Conservation (phyloP, 108 stramenopile genomes). For the Cyclotella sp. region DNA sequence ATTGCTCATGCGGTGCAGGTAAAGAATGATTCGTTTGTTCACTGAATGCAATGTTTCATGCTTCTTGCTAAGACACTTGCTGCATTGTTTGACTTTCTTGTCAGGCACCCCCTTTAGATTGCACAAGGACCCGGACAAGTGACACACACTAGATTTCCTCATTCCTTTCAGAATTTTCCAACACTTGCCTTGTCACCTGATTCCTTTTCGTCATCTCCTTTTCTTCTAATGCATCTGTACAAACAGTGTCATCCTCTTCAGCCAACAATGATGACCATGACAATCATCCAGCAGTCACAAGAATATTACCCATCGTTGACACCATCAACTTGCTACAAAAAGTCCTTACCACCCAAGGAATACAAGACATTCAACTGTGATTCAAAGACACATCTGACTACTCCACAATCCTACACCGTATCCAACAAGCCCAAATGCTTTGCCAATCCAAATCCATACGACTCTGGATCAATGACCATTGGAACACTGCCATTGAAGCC, state of each 20-base stretch:
- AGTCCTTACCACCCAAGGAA: conserved; percentile 47
- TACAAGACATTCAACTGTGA: conserved; percentile 83
- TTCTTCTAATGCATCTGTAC: conserved; percentile 54
- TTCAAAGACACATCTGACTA: conserved; percentile 78
- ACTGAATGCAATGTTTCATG: not conserved
- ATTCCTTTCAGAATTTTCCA: conserved; percentile 67
- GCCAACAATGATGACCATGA: not conserved
- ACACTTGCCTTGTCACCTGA: conserved; percentile 54
- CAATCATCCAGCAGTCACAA: conserved; percentile 19
- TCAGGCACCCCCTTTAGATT: conserved; percentile 20
- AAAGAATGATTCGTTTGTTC: not conserved
- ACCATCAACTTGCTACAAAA: conserved; percentile 72
- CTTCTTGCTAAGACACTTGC: not conserved
- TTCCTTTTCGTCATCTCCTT: conserved; percentile 14
- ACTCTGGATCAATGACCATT: conserved; percentile 94
- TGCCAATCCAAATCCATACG: conserved; percentile 70
- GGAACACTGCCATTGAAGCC: conserved; percentile 80
- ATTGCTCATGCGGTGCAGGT: conserved; percentile 69
- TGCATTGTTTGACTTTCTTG: not conserved
- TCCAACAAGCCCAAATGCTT: conserved; percentile 57
- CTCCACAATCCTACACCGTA: conserved; percentile 53
- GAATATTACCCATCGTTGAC: conserved; percentile 84
- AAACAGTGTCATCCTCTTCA: conserved; percentile 18
- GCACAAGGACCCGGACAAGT: conserved; percentile 88
- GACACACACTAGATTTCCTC: conserved; percentile 79